These are phyloP conservation scores for Phyllosticta citriasiana DNA, from an alignment of 2,329 filamentous ascomycete species.

Conservation along the genomic window DNA sequence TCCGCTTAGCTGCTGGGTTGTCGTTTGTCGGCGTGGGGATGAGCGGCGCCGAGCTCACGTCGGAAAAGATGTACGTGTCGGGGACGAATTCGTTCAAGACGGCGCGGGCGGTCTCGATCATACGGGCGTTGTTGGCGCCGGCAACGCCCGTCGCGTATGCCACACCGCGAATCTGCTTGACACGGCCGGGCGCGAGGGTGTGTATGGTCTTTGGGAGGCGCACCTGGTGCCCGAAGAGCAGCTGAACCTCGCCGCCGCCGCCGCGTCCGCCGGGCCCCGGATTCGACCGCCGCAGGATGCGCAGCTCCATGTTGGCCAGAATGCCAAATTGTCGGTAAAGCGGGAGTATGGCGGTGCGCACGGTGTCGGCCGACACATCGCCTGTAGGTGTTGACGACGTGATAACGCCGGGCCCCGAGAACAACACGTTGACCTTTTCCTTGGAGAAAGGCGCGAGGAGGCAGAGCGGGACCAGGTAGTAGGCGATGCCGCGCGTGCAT, in stretches of 20 bases:
- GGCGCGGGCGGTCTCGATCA: slow-evolving; percentile 84
- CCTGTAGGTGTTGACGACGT: slow-evolving; percentile 75
- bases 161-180: slow-evolving; percentile 84
- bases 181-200: slow-evolving; percentile 68
- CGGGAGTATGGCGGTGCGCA: slow-evolving; percentile 85
- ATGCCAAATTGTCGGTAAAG: slow-evolving; percentile 89
- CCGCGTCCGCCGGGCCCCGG: slow-evolving; percentile 63
- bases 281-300: slow-evolving; percentile 67
- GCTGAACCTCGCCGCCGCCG: slow-evolving; percentile 84
- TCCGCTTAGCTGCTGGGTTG: slow-evolving; percentile 41
- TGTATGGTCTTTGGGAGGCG: slow-evolving; percentile 90
- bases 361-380: slow-evolving; percentile 85
- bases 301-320: slow-evolving; percentile 71
- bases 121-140: slow-evolving; percentile 84
- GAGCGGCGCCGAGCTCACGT: slow-evolving; percentile 51
- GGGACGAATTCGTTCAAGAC: slow-evolving; percentile 76
- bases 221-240: slow-evolving; percentile 88
- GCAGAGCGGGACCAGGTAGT: slow-evolving; percentile 83
- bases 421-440: slow-evolving; percentile 77
- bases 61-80: slow-evolving; percentile 81
- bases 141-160: slow-evolving; percentile 89
- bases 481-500: slow-evolving; percentile 74
- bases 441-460: slow-evolving; percentile 91
- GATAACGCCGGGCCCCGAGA: slow-evolving; percentile 85
- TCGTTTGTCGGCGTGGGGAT: slow-evolving; percentile 61